Conservation (phyloP, 106 monocot species). For the Gastrodia elata region DNA sequence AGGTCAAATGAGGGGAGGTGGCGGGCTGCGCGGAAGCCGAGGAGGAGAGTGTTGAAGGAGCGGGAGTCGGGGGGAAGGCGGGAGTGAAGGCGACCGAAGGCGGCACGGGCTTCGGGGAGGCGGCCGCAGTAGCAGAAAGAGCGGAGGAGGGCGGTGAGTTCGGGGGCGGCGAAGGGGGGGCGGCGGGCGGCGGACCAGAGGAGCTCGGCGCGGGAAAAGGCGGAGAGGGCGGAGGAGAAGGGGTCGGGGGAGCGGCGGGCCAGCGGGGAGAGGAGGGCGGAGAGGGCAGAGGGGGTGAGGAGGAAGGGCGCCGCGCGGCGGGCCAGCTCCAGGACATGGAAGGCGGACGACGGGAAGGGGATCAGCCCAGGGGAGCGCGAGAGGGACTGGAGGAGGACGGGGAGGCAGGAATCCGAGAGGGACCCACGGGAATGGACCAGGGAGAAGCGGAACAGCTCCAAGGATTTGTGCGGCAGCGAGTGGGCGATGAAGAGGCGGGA, state of each 20-base stretch:
- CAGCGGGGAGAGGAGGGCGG: conserved; percentile 31
- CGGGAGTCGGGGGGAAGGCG: conserved; percentile 32
- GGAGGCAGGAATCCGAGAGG: conserved; percentile 4
- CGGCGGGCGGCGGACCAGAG: conserved; percentile 18
- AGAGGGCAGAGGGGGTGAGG: conserved; percentile 22
- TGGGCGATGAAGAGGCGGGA: conserved; percentile 16
- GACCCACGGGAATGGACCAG: conserved; percentile 6
- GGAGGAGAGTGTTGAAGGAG: conserved; percentile 59
- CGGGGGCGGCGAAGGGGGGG: conserved; percentile 31
- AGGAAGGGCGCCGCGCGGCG: conserved; percentile 11
- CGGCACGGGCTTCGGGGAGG: conserved; percentile 54
- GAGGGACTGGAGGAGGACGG: conserved; percentile 11
- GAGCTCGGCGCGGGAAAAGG: conserved; percentile 36
- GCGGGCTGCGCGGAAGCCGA: conserved; percentile 74
- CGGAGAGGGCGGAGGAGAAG: conserved; percentile 41
- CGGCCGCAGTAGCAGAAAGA: conserved; percentile 46
- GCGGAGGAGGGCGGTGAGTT: conserved; percentile 63
- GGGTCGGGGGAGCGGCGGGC: conserved; percentile 34
- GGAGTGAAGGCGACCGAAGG: conserved; percentile 38
- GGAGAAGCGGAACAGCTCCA: conserved; percentile 11
- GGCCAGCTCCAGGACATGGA: conserved; percentile 9
- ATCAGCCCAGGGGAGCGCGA: conserved; percentile 13
- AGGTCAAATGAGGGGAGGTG: conserved; percentile 48
- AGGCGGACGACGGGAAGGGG: conserved; percentile 11
- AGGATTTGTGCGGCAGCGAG: conserved; percentile 8